phyloP scores from a whole-genome alignment of 305 asterid genomes.

The Galium porrigens region DNA sequence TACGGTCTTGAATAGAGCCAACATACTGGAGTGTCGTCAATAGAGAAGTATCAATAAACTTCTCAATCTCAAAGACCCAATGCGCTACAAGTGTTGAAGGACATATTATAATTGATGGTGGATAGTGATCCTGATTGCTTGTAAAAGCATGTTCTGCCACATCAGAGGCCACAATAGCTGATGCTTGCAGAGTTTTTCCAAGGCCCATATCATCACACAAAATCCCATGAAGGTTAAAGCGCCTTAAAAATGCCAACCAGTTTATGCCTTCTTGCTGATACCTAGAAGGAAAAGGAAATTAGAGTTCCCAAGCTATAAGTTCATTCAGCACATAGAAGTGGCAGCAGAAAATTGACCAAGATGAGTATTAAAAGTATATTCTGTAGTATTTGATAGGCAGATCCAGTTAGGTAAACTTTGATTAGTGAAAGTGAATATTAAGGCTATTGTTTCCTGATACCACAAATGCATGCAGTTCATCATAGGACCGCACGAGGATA shows the following conservation, averaged over 20 bases:
- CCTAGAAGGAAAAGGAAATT: slow-evolving; percentile 33
- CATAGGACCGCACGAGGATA: background rate
- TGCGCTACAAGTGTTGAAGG: slow-evolving; percentile 97
- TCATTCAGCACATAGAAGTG: background rate
- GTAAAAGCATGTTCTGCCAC: slow-evolving; percentile 69
- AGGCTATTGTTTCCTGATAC: background rate
- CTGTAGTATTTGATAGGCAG: background rate
- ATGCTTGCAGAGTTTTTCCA: slow-evolving; percentile 96
- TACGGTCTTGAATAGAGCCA: slow-evolving; percentile 88
- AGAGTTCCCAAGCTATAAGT: background rate
- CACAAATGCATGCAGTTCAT: background rate
- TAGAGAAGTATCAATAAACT: slow-evolving; percentile 83
- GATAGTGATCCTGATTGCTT: slow-evolving; percentile 36
- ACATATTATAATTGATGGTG: slow-evolving; percentile 76
- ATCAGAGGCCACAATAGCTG: slow-evolving; percentile 85
- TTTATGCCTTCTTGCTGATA: slow-evolving; percentile 99
- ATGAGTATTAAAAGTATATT: background rate
- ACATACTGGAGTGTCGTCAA: slow-evolving; percentile 79
- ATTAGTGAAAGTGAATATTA: background rate
- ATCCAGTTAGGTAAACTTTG: background rate
- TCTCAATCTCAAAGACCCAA: slow-evolving; percentile 97
- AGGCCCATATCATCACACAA: slow-evolving; percentile 99
- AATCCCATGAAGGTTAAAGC: slow-evolving; percentile 92
- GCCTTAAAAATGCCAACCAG: slow-evolving; percentile 86
- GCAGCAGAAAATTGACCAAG: background rate